phyloP scores from a whole-genome alignment of 768 basidiomycete genomes.

The Leucocoprinus birnbaumii region DNA sequence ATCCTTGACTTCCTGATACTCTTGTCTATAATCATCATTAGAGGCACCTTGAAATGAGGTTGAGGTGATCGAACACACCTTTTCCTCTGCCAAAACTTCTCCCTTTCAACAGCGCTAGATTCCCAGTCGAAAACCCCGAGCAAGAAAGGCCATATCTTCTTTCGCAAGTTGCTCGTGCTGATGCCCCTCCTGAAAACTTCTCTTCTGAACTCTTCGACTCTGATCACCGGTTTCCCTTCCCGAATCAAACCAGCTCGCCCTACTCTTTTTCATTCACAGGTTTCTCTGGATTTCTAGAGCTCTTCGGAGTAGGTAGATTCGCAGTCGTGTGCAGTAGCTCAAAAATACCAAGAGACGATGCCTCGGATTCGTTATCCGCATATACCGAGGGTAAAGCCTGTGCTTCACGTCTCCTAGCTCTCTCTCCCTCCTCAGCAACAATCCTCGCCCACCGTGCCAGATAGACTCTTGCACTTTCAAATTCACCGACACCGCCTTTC shows the following conservation, averaged over 20 bases:
- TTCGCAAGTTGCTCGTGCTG: constrained; percentile 52
- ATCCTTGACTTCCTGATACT: constrained; percentile 68
- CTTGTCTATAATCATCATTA: constrained; percentile 39
- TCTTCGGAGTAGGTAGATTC: constrained; percentile 77
- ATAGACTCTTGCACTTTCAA: constrained; percentile 94
- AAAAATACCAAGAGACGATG: constrained; percentile 80
- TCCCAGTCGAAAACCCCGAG: constrained; percentile 86
- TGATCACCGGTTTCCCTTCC: constrained; percentile 65
- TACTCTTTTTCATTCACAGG: constrained; percentile 74
- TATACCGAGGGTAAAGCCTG: constrained; percentile 57
- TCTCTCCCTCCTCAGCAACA: constrained; percentile 97
- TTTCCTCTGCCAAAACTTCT: constrained; percentile 59
- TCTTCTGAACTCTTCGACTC: constrained; percentile 65
- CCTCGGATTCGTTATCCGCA: constrained; percentile 50
- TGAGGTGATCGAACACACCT: constrained; percentile 34
- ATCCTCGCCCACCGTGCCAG: constrained; percentile 96
- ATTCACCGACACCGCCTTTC: constrained; percentile 91
- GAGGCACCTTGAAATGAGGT: neutral
- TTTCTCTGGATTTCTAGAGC: constrained; percentile 76
- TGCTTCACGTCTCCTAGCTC: constrained; percentile 78
- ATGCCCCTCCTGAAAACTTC: constrained; percentile 82
- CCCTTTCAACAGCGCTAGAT: constrained; percentile 57
- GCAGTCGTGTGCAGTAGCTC: constrained; percentile 79
- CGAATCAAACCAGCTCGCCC: constrained; percentile 78
- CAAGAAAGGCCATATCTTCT: constrained; percentile 88